These are phyloP conservation scores for Arthrobotrys sinensis DNA, from an alignment of 2,329 filamentous ascomycete species.

Conservation along the genomic window DNA sequence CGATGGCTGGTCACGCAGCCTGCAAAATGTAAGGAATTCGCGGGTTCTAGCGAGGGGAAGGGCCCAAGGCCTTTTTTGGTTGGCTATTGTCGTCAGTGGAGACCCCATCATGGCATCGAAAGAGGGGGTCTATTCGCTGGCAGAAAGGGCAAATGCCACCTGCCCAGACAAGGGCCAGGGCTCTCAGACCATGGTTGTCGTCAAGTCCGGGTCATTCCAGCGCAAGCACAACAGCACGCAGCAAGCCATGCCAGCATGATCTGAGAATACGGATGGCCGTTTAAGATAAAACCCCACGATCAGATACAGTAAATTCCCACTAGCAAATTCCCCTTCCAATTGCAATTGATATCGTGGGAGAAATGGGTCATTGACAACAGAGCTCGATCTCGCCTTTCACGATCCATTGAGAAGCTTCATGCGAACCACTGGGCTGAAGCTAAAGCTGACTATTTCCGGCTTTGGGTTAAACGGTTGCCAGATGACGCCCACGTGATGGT, in stretches of 20 bases:
- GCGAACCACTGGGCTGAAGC: constrained; percentile 48
- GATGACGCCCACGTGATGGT: constrained; percentile 60
- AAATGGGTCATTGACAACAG: constrained; percentile 7
- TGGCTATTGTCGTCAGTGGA: constrained; percentile 48
- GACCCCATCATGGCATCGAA: constrained; percentile 47
- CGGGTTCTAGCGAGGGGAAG: constrained; percentile 55
- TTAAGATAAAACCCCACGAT: constrained; percentile 14
- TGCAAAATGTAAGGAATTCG: constrained; percentile 60
- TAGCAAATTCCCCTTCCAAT: not conserved
- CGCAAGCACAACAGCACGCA: constrained; percentile 4
- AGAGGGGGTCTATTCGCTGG: constrained; percentile 59
- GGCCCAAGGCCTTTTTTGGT: constrained; percentile 34
- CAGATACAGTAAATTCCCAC: constrained; percentile 15
- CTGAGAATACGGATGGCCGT: not conserved
- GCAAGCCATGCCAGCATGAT: constrained; percentile 30
- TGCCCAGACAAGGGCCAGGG: constrained; percentile 55
- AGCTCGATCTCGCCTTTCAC: constrained; percentile 27
- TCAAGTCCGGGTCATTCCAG: constrained; percentile 47
- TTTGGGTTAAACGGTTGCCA: constrained; percentile 52
- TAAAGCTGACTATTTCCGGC: constrained; percentile 46
- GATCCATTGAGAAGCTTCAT: constrained; percentile 56
- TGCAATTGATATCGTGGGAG: constrained; percentile 6
- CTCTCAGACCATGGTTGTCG: constrained; percentile 49
- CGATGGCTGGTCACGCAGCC: constrained; percentile 57
- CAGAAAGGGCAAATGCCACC: constrained; percentile 57